Conservation (phyloP, 208 protist genomes). For the Wallacemonas rigidus region DNA sequence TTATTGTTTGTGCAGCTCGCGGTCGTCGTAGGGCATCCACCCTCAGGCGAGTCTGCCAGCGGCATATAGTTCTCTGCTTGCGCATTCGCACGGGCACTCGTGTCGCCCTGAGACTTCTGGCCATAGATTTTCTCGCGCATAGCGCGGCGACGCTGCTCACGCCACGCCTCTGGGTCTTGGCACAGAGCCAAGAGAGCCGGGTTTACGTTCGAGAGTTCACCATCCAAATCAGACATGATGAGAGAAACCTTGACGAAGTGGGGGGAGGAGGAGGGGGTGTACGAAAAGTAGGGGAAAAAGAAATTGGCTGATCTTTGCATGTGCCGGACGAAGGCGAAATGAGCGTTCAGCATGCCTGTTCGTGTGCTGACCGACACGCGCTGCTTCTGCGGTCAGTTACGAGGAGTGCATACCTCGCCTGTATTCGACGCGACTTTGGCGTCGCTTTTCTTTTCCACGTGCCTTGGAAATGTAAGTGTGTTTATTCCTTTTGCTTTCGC, state of each 20-base stretch:
- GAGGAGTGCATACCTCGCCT: too few species aligned
- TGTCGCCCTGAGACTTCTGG: background rate
- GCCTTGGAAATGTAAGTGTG: too few species aligned
- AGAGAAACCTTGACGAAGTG: background rate
- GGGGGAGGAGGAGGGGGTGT: background rate
- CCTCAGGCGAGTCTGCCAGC: background rate
- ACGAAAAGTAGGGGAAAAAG: background rate
- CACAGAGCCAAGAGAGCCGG: constrained; percentile 64
- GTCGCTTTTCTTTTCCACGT: too few species aligned
- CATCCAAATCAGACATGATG: constrained; percentile 53
- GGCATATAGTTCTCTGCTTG: constrained; percentile 19
- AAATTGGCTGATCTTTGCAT: background rate
- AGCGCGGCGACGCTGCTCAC: constrained; percentile 71
- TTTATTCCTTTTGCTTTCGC: too few species aligned
- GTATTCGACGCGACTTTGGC: too few species aligned
- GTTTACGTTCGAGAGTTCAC: constrained; percentile 71
- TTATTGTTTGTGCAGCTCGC: background rate
- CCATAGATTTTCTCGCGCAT: constrained; percentile 78
- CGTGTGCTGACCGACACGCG: too few species aligned
- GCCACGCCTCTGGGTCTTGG: constrained; percentile 68
- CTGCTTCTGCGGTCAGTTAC: too few species aligned
- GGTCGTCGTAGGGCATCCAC: background rate
- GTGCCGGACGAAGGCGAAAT: too few species aligned
- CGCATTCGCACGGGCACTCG: background rate
- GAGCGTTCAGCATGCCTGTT: too few species aligned